phyloP scores from a whole-genome alignment of 768 basidiomycete species.

The Lentinus tigrinus region DNA sequence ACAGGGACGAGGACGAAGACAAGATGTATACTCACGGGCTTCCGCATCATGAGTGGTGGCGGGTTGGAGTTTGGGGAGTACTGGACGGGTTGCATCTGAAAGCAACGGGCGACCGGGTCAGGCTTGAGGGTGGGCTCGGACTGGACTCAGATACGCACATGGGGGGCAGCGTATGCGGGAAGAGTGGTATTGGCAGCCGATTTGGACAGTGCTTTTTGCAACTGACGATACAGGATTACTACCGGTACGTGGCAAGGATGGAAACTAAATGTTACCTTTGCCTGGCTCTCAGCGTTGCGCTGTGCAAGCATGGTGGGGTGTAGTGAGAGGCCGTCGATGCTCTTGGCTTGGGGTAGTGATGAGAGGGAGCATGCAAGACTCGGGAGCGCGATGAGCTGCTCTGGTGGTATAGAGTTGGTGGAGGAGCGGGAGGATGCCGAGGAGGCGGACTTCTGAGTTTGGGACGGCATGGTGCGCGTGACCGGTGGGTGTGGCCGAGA shows the following conservation, averaged over 20 bases:
- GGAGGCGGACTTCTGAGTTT: slow-evolving; percentile 24
- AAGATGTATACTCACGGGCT: slow-evolving; percentile 25
- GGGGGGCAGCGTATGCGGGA: slow-evolving; percentile 16
- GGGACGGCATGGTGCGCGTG: slow-evolving; percentile 17
- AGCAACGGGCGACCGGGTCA: slow-evolving; percentile 1
- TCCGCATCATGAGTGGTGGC: slow-evolving; percentile 35
- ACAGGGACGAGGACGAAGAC: too few species aligned
- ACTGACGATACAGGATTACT: slow-evolving; percentile 34
- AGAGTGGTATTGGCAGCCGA: slow-evolving; percentile 30
- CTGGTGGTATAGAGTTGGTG: slow-evolving; percentile 41
- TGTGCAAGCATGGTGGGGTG: slow-evolving; percentile 67
- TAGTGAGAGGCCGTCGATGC: slow-evolving; percentile 60
- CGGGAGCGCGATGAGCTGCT: slow-evolving; percentile 70
- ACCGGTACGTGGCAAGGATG: background rate
- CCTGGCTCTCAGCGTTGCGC: slow-evolving; percentile 69
- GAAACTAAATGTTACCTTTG: slow-evolving; percentile 51
- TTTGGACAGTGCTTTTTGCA: slow-evolving; percentile 65
- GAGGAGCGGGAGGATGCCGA: slow-evolving; percentile 32
- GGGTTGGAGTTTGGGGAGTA: slow-evolving; percentile 23
- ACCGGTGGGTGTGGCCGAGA: background rate
- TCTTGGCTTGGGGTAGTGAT: slow-evolving; percentile 69
- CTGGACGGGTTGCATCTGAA: slow-evolving; percentile 17
- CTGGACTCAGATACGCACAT: slow-evolving; percentile 18
- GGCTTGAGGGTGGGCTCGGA: background rate
- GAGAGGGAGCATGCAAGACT: slow-evolving; percentile 68